These are phyloP conservation scores for Salvia rosmarinus DNA, from an alignment of 257 asterid genomes.

Conservation along the genomic window DNA sequence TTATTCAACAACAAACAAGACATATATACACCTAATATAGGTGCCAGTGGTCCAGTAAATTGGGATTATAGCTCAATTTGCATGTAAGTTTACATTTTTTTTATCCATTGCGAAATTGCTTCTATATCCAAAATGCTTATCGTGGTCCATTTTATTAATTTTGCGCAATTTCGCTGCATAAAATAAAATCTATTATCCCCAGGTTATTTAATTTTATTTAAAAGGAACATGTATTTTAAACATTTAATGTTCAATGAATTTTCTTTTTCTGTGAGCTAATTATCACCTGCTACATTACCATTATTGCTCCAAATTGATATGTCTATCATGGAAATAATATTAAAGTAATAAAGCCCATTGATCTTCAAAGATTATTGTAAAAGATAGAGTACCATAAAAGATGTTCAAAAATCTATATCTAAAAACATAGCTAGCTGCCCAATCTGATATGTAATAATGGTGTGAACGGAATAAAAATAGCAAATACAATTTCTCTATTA, in stretches of 20 bases:
- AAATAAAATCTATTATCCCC: neutral
- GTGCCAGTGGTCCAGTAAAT: slow-evolving; percentile 30
- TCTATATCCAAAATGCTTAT: slow-evolving; percentile 5
- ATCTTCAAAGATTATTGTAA: neutral
- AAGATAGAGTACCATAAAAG: neutral
- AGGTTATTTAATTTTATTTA: neutral
- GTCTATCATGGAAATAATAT: neutral
- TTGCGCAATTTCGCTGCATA: slow-evolving; percentile 9
- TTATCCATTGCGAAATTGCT: neutral
- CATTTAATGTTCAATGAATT: neutral
- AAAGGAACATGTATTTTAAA: neutral
- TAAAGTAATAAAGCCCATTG: neutral
- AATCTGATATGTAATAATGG: slow-evolving; percentile 11
- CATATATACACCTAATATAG: slow-evolving; percentile 1
- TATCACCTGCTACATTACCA: neutral
- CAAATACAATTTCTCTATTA: slow-evolving; percentile 13
- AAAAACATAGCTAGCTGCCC: neutral
- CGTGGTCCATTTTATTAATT: slow-evolving; percentile 22
- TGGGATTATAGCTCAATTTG: slow-evolving; percentile 21
- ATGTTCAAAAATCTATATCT: neutral
- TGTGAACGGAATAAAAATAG: slow-evolving; percentile 3
- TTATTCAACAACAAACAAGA: neutral
- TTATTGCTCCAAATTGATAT: neutral
- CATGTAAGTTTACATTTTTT: slow-evolving; percentile 12
- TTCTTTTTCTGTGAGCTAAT: neutral